Base-by-base conservation (phyloP, 441 rosid species). In the Syzygium syzygioides region DNA sequence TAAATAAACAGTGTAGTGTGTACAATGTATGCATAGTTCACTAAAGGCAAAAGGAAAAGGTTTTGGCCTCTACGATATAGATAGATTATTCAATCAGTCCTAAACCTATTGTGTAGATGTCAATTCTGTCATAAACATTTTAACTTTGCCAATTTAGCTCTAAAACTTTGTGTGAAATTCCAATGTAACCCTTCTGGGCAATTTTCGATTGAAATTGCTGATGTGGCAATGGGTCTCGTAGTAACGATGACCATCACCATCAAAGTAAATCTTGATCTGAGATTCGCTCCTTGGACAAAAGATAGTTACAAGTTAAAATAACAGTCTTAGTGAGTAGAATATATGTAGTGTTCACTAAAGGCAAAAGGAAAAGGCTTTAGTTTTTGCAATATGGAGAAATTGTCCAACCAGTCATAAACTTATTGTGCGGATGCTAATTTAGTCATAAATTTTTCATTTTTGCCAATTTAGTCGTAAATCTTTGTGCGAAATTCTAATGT, bases 201-300 rank as follows among this genome's bases (percentile, higher is more conserved):
- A 19, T 68, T 68, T 68, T 41, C 6, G 7, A 2, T 0, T 0
- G 25, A 68, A 68, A 37, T 34, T 3, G 4, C 0, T 68, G 7
- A 68, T 15, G 0, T 34, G 1, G 2, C 1, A 1, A 19, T 34
- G 13, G 11, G 50, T 26, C 14, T 19, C 6, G 4, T 23, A 41
- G 83, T 20, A 50, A 34, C 3, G 28, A 34, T 71, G 80, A 19
- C 50, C 80, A 6, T 76, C 18, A 37, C 0, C n/a, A 37, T 76
- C 3, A 20, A 23, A 76, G 83, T 76, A 41, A 76, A 76, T 76
- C 83, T 1, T 12, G 10, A 37, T 12, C 18, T 1, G 9, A 41
- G 52, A 76, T 76, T 76, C 52, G 52, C 52, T 41, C 48, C 26
- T 37, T 76, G 83, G 83, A 71, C 52, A 4, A 37, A 3, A 23